These are phyloP conservation scores for Rhizopogon vinicolor DNA, from an alignment of 768 basidiomycete genomes.

Conservation along the genomic window DNA sequence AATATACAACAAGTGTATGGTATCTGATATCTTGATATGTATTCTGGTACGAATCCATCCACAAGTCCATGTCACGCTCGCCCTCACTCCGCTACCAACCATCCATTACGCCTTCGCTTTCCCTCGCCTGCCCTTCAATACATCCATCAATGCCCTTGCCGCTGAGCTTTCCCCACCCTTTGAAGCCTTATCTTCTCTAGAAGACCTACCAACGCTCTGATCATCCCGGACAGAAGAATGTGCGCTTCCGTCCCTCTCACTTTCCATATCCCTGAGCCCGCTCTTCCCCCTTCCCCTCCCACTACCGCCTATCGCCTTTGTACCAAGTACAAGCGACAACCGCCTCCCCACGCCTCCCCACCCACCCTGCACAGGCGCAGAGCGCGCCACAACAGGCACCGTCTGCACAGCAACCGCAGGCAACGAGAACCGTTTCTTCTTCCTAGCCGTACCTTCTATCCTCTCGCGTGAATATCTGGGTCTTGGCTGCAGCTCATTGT, in stretches of 20 bases:
- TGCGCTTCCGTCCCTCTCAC: background rate
- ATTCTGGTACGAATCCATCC: too few relatives aligned
- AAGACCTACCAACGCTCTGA: background rate
- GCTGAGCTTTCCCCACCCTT: slow-evolving; percentile 23
- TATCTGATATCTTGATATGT: too few relatives aligned
- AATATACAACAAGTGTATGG: too few relatives aligned
- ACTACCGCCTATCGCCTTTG: slow-evolving; percentile 17
- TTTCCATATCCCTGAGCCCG: slow-evolving; percentile 10
- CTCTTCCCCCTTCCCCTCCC: slow-evolving; percentile 11
- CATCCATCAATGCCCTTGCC: slow-evolving; percentile 23
- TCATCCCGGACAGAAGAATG: background rate
- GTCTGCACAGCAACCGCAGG: slow-evolving; percentile 77
- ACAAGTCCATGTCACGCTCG: too few relatives aligned
- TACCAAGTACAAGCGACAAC: slow-evolving; percentile 57
- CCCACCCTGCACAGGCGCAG: slow-evolving; percentile 20
- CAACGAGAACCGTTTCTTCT: slow-evolving; percentile 67
- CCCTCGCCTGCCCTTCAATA: too few relatives aligned
- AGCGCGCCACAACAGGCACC: slow-evolving; percentile 62
- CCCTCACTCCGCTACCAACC: too few relatives aligned
- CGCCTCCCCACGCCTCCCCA: slow-evolving; percentile 31
- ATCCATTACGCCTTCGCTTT: too few relatives aligned
- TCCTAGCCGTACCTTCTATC: slow-evolving; percentile 57
- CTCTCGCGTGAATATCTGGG: background rate
- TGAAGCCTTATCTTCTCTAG: slow-evolving; percentile 9
- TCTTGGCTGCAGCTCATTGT: background rate